Evolutionary conservation across 1,139 yeast species (phyloP).

Genomic region (Magnusiomyces tetraspermus): DNA sequence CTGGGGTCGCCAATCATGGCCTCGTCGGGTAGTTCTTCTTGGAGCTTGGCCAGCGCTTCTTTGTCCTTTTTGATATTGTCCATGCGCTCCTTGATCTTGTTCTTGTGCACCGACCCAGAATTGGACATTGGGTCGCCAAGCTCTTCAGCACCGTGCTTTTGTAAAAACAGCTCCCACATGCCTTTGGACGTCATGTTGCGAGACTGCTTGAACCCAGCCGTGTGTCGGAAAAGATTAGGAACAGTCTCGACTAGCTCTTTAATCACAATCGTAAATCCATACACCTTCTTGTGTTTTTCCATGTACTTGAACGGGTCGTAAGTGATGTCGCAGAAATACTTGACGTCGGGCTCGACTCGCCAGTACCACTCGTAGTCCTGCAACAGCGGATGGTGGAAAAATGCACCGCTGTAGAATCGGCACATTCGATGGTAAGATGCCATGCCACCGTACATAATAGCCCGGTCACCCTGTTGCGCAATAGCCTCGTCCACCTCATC

Average conservation of each 20-base stretch:
- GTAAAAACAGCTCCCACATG: constrained; percentile 33
- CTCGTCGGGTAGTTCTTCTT: constrained; percentile 18
- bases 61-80: constrained; percentile 26
- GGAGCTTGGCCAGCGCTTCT: constrained; percentile 16
- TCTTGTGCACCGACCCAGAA: constrained; percentile 20
- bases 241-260: constrained; percentile 69
- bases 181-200: constrained; percentile 41
- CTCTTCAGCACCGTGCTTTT: constrained; percentile 20
- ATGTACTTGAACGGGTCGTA: constrained; percentile 84
- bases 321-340: constrained; percentile 79
- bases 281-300: constrained; percentile 58
- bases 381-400: constrained; percentile 62
- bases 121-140: constrained; percentile 16
- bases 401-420: constrained; percentile 68
- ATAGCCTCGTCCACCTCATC: constrained; percentile 44
- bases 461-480: constrained; percentile 67
- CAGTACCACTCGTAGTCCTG: constrained; percentile 74
- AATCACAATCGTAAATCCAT: constrained; percentile 74
- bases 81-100: constrained; percentile 20
- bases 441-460: constrained; percentile 70
- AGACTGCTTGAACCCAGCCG: constrained; percentile 50
- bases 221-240: constrained; percentile 67
- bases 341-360: constrained; percentile 89
- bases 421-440: constrained; percentile 65
- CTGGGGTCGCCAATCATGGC: constrained; percentile 14